Conservation (phyloP, 495 filamentous ascomycete genomes). For the Hypoxylon crocopeplum region DNA sequence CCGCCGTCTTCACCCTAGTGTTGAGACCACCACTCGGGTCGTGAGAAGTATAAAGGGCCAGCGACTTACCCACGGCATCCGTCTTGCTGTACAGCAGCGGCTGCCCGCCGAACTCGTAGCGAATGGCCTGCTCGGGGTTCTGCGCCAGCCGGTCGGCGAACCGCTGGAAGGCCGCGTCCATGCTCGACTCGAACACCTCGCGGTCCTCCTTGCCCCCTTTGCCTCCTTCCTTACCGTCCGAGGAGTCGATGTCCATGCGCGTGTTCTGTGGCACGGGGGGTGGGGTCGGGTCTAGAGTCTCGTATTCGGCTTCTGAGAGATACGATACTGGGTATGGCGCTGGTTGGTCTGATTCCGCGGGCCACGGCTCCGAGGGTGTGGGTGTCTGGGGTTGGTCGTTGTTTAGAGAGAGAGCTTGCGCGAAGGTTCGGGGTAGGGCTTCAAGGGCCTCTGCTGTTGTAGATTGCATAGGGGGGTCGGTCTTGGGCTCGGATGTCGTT, state of each 20-base stretch:
- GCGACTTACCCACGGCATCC: slow-evolving; percentile 73
- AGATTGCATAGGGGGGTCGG: slow-evolving; percentile 20
- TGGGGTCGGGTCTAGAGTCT: slow-evolving; percentile 69
- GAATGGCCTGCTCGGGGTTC: slow-evolving; percentile 92
- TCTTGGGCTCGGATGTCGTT: slow-evolving; percentile 25
- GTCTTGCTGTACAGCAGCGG: slow-evolving; percentile 82
- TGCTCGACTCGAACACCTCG: slow-evolving; percentile 79
- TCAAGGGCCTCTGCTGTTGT: slow-evolving; percentile 28
- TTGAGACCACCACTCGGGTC: not conserved
- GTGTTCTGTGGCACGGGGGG: slow-evolving; percentile 52
- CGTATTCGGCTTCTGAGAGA: slow-evolving; percentile 88
- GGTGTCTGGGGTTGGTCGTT: slow-evolving; percentile 42
- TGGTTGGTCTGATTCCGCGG: slow-evolving; percentile 66
- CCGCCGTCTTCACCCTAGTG: slow-evolving; percentile 23
- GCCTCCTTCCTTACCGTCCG: slow-evolving; percentile 55
- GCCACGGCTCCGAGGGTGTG: slow-evolving; percentile 74
- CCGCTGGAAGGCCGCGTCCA: slow-evolving; percentile 89
- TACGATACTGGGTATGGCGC: slow-evolving; percentile 75
- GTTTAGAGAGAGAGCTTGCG: slow-evolving; percentile 61
- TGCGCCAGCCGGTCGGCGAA: slow-evolving; percentile 87
- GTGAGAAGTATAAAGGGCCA: slow-evolving; percentile 45
- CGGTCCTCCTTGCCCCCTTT: slow-evolving; percentile 78
- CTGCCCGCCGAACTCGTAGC: slow-evolving; percentile 84
- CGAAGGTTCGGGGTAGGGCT: slow-evolving; percentile 74
- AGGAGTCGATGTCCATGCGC: slow-evolving; percentile 64